A percentile compares a stretch with the other conserved stretches of the same genome.
phyloP scores from a whole-genome alignment of 305 asterid genomes.

The Fraxinus ornus region DNA sequence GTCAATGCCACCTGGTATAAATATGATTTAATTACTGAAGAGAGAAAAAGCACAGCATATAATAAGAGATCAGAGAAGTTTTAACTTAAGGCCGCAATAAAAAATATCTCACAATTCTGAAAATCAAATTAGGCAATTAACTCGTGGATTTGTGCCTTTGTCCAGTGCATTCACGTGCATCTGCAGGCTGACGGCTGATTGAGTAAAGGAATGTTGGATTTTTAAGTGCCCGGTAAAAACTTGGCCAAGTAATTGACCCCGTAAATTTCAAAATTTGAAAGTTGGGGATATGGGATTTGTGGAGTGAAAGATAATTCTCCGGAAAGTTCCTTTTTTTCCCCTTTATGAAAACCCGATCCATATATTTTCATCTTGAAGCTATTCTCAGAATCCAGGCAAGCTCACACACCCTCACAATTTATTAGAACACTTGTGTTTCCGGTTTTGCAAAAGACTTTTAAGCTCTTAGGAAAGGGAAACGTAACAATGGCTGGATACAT shows the following conservation, averaged over 20 bases:
- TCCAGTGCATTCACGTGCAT: neutral
- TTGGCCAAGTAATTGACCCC: neutral
- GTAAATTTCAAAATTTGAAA: neutral
- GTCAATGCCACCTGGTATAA: constrained; percentile 81
- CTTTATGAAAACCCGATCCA: neutral
- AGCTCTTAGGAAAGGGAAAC: constrained; percentile 1
- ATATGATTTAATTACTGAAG: constrained; percentile 27
- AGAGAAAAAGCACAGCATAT: constrained; percentile 18
- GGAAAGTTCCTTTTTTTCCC: neutral
- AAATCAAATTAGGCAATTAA: constrained; percentile 7
- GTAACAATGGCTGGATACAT: neutral
- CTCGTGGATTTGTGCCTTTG: neutral
- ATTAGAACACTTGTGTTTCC: neutral
- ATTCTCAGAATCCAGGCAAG: neutral
- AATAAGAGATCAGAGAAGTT: constrained; percentile 13
- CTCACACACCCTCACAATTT: neutral
- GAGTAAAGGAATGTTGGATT: neutral
- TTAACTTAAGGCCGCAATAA: neutral
- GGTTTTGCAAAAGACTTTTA: neutral
- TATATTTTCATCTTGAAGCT: neutral
- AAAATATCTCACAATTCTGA: constrained; percentile 8
- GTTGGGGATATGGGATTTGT: neutral
- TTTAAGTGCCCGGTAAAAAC: neutral
- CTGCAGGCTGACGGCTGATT: neutral
- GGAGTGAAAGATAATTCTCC: neutral